Percentiles rank a stretch among this genome's conserved stretches.
Conservation (phyloP, 2,329 filamentous ascomycete species). For the Arthrobotrys sphaeroides region DNA sequence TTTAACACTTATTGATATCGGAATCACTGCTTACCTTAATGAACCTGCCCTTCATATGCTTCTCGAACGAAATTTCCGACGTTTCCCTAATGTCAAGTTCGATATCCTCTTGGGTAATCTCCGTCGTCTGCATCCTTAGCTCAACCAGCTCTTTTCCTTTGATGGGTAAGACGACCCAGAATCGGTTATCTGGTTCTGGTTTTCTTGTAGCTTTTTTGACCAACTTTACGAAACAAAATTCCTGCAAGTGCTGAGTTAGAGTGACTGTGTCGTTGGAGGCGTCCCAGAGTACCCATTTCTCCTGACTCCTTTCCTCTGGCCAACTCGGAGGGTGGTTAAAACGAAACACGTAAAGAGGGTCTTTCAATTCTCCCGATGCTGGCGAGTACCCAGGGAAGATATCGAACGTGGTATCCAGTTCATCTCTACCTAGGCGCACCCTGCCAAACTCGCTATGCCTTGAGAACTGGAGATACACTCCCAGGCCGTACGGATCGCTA, state of each 20-base stretch:
- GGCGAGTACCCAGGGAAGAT: constrained; percentile 24
- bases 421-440: constrained; percentile 14
- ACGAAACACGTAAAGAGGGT: constrained; percentile 25
- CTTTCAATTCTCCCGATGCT: not conserved
- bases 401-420: constrained; percentile 24
- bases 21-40: constrained; percentile 1
- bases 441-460: constrained; percentile 7
- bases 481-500: not conserved
- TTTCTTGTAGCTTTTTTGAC: not conserved
- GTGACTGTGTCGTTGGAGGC: not conserved
- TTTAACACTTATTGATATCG: not conserved
- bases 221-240: constrained; percentile 19
- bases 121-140: constrained; percentile 13
- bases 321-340: not conserved
- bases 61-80: constrained; percentile 20
- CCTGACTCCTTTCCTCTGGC: not conserved
- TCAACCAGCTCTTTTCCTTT: not conserved
- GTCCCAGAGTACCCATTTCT: constrained; percentile 33
- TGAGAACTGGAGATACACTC: constrained; percentile 14
- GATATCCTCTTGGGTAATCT: constrained; percentile 10
- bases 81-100: constrained; percentile 14
- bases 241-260: constrained; percentile 17
- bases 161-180: not conserved
- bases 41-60: not conserved
- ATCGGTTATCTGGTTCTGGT: not conserved